Base-by-base conservation (phyloP, 177 flowering plant genomes). In the Vitis hybrid region DNA sequence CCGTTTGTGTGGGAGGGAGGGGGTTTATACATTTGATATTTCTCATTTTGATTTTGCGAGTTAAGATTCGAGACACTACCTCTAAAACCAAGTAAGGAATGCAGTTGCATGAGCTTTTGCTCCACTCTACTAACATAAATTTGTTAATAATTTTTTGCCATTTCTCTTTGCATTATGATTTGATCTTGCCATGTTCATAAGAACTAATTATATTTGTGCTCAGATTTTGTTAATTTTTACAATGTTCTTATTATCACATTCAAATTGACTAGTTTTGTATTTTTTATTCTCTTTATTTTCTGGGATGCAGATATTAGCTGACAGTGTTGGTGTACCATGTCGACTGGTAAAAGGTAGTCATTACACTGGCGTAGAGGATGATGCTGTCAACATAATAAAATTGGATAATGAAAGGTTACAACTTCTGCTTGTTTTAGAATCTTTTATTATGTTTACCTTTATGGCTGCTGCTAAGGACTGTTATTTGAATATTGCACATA, bases 361-460 rank as follows among this genome's bases (percentile, higher is more conserved):
- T 74, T 96, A 96, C 80, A 92, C 96, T 71, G 99, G 99, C 21
- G 80, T 83, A 67, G 99, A 94, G 78, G 98, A 94, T 78, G 99
- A 90, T 87, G 97, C 97, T 60, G 87, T 96, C 66, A 94, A 92
- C 84, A 84, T 90, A 65, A 88, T 96, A 81, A 96, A 91, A 83
- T 80, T 88, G 78, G 91, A 86, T 62, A 84, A 96, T 80, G 97
- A 87, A 68, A 92, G 98, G 99, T 92, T 62, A 52, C 63, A n/a
- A 58, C 50, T 65, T 75, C 57, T 64, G 27, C 51, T 54, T 62
- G 15, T 18, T 67, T 9, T 70, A 40, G 48, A 32, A 52, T 52
- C 8, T 56, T 60, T 40, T 15, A n/a, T 60, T 15, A 14, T 62
- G 5, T 50, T 70, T 52, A 8, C 19, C 11, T 40, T 24, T 16